These are phyloP conservation scores for Fistulifera pelliculosa DNA, from an alignment of 108 stramenopile species.

Conservation along the genomic window DNA sequence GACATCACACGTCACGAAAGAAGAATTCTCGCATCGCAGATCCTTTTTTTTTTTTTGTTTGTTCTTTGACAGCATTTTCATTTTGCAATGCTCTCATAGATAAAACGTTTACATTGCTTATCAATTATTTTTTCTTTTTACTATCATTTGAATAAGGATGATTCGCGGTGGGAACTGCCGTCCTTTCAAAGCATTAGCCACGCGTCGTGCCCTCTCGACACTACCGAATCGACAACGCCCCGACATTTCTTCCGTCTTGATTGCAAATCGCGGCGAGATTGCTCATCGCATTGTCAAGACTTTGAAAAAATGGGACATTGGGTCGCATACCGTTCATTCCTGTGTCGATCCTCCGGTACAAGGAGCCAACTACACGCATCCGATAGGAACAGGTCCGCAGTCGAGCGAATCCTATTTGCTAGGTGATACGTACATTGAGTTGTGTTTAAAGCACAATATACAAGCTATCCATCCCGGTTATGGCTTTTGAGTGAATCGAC, in stretches of 20 bases:
- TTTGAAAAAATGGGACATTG: conserved; percentile 56
- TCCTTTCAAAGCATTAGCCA: too few relatives aligned
- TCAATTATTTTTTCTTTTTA: too few relatives aligned
- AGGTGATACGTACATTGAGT: conserved; percentile 65
- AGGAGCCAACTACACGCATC: conserved; percentile 32
- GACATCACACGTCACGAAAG: too few relatives aligned
- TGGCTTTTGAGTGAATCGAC: conserved; percentile 83
- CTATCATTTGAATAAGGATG: too few relatives aligned
- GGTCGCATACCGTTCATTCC: conserved; percentile 89
- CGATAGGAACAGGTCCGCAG: conserved; percentile 76
- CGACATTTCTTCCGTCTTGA: conserved; percentile 35
- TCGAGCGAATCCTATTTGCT: conserved; percentile 64
- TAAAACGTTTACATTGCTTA: too few relatives aligned
- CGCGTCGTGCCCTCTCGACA: too few relatives aligned
- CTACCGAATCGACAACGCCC: too few relatives aligned
- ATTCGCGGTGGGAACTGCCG: too few relatives aligned
- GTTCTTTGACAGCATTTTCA: too few relatives aligned
- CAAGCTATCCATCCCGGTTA: conserved; percentile 87
- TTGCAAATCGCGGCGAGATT: conserved; percentile 95
- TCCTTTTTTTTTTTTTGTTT: too few relatives aligned
- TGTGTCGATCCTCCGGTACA: conserved; percentile 60
- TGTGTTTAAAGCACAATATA: conserved; percentile 74
- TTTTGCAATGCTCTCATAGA: too few relatives aligned
- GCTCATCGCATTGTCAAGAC: conserved; percentile 87
- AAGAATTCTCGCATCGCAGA: too few relatives aligned